phyloP scores from a whole-genome alignment of 2,329 filamentous ascomycete genomes.

The Albophoma yamanashiensis region DNA sequence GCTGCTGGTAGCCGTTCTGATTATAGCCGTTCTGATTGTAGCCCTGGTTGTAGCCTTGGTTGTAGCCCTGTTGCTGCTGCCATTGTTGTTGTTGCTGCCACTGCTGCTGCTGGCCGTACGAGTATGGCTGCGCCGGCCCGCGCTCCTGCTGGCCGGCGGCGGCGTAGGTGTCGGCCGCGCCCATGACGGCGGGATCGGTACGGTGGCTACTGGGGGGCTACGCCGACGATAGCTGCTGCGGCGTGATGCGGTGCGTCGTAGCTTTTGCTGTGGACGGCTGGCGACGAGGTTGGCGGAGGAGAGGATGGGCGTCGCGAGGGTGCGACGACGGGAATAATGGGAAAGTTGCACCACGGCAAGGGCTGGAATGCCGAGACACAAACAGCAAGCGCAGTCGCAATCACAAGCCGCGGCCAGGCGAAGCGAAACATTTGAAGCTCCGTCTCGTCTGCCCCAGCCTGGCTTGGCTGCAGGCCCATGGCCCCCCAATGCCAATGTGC shows the following conservation, averaged over 20 bases:
- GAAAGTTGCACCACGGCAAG: neutral
- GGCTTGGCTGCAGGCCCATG: neutral
- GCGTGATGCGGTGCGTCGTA: neutral
- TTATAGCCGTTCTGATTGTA: slow-evolving; percentile 12
- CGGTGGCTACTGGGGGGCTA: neutral
- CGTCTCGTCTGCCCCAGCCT: neutral
- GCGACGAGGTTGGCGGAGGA: neutral
- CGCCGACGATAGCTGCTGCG: neutral
- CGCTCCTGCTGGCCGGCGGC: slow-evolving; percentile 11
- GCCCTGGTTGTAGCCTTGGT: slow-evolving; percentile 2
- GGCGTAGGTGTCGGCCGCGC: slow-evolving; percentile 22
- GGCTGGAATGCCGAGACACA: slow-evolving; percentile 1
- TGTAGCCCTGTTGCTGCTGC: slow-evolving; percentile 7
- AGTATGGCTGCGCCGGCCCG: slow-evolving; percentile 6
- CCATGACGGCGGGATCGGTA: slow-evolving; percentile 14
- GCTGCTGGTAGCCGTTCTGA: slow-evolving; percentile 10
- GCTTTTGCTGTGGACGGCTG: neutral
- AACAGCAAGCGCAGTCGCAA: neutral
- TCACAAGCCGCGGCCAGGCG: neutral
- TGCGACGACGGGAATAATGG: neutral
- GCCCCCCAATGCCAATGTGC: neutral
- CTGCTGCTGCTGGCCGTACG: slow-evolving; percentile 8
- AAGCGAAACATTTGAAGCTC: neutral
- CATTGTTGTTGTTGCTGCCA: slow-evolving; percentile 6
- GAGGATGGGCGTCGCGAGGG: neutral